Base-by-base conservation (phyloP, 2,329 filamentous ascomycete species). In the Xylaria sp. region DNA sequence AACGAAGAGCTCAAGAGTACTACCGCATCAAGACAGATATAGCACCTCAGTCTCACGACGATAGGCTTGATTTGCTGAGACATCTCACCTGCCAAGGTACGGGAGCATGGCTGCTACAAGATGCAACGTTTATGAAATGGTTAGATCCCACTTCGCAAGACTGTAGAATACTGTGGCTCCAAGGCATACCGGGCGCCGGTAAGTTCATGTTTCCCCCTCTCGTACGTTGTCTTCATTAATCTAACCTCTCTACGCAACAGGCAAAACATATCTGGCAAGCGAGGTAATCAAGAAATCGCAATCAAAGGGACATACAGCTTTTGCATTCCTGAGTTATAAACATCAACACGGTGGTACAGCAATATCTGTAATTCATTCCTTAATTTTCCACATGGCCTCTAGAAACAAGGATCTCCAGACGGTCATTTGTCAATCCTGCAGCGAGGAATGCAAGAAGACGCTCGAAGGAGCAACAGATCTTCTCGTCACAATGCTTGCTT, bases 101-200 rank as follows among this genome's bases (percentile, higher is more conserved):
- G 2, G 63, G 63, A n/a, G 9, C 1, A 8, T 66, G 63, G 63
- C 27, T 61, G 16, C 40, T 61, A 2, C 8, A 25, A 25, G 18
- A 12, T 27, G 32, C 29, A 23, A 27, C 12, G 3, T 61, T 60
- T n/a, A n/a, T 5, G 3, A 40, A 60, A 12, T 76, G 73, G 74
- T 21, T 72, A 0, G 47, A 69, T 5, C 29, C 57, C 1, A 21
- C 60, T 6, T 59, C 44, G 16, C 54, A 60, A 8, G 27, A 63
- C 10, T 18, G 18, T 29, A 50, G 32, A 47, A 18, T 73, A 4
- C 29, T 76, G 51, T 76, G 74, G 74, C 27, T 75, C 23, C 69
- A 71, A 47, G 74, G 74, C 2, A 75, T 76, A 50, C 74, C 74
- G 5, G 74, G 74, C 37, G 68, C 74, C 29, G 73, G 72, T 73